Conservation (phyloP, 257 asterid genomes). For the Rehmannia glutinosa region DNA sequence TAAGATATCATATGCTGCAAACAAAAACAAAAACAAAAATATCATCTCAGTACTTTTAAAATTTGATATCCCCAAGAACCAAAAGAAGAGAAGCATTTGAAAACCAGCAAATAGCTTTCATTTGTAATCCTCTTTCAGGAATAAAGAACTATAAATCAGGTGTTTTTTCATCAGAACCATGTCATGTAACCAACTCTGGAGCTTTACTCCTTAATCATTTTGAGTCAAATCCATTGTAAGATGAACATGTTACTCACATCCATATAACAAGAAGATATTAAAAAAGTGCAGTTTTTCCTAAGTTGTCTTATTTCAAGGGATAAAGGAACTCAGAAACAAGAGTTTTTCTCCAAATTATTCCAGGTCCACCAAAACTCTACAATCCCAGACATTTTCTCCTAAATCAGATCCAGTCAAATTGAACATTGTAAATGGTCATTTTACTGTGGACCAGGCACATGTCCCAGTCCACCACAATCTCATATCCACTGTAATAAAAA, state of each 20-base stretch:
- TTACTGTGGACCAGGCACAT: too few relatives aligned
- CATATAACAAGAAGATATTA: neutral
- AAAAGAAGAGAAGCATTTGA: neutral
- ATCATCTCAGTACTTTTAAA: neutral
- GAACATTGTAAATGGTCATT: neutral
- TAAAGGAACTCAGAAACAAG: neutral
- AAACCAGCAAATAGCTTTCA: neutral
- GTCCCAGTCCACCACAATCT: neutral
- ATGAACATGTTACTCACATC: neutral
- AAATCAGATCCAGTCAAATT: neutral
- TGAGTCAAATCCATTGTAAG: too few relatives aligned
- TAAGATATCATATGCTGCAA: conserved; percentile 81
- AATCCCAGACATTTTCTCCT: neutral
- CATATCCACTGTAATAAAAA: neutral
- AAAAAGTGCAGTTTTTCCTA: neutral
- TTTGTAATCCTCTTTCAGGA: neutral
- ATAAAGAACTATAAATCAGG: neutral
- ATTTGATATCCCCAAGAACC: neutral
- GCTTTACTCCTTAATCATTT: too few relatives aligned
- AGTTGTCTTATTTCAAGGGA: neutral
- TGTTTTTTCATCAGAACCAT: neutral
- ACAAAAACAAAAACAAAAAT: neutral
- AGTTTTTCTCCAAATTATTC: neutral
- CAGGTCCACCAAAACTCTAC: neutral
- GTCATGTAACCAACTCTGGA: neutral